phyloP scores from a whole-genome alignment of 176 grass and related monocot genomes.

The Rhynchospora pubera region DNA sequence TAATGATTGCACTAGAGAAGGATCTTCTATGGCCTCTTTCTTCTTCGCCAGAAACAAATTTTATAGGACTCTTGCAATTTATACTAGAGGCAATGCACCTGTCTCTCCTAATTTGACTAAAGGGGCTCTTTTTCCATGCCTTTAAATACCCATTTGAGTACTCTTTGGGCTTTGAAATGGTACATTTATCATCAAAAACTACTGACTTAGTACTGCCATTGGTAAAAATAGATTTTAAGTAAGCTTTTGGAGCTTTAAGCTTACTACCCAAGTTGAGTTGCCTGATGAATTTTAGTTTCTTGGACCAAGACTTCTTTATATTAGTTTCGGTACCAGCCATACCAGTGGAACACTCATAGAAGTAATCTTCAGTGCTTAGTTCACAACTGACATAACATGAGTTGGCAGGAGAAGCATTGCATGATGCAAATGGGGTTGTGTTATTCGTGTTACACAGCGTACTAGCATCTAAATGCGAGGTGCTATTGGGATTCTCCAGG shows the following conservation, averaged over 20 bases:
- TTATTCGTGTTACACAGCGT: conserved; percentile 29
- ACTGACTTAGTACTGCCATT: conserved; percentile 30
- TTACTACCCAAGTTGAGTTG: conserved; percentile 66
- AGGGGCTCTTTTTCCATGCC: conserved; percentile 50
- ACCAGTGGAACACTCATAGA: conserved; percentile 45
- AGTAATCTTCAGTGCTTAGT: conserved; percentile 60
- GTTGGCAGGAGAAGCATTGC: conserved; percentile 56
- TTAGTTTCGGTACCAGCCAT: conserved; percentile 28
- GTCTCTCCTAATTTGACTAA: conserved; percentile 59
- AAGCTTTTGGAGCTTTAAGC: conserved; percentile 87
- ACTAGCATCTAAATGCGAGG: conserved; percentile 26
- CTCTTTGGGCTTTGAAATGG: conserved; percentile 33
- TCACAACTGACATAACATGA: conserved; percentile 74
- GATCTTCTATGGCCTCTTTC: conserved; percentile 68
- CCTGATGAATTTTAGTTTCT: conserved; percentile 87
- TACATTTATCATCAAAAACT: conserved; percentile 36
- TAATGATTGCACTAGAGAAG: conserved; percentile 72
- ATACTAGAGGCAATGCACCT: conserved; percentile 35
- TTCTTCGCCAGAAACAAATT: conserved; percentile 27
- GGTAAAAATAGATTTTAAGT: conserved; percentile 82
- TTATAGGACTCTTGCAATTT: conserved; percentile 25
- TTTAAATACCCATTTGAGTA: conserved; percentile 37
- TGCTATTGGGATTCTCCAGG: conserved; percentile 35
- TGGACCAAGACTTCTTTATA: conserved; percentile 72
- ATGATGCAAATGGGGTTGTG: conserved; percentile 67